Evolutionary conservation across 1,284 basidiomycete genomes (phyloP), one percentile per base, ranked within the genome.

Genomic region (Cutaneotrichosporon mucoides): DNA sequence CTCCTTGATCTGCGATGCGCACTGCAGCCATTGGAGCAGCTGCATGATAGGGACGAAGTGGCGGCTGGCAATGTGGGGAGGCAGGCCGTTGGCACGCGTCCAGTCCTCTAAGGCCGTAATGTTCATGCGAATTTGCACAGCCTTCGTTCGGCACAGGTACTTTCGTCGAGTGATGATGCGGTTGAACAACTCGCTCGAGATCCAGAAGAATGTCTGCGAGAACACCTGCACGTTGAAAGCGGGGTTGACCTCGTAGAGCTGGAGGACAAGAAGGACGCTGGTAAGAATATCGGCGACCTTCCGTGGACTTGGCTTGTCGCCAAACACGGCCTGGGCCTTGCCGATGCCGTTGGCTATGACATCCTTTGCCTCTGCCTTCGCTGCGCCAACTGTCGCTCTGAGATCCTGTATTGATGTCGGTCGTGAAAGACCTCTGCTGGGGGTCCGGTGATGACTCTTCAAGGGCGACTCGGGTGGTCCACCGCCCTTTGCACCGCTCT

Each of bases 121-220:
- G 76, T 97, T 98, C 83, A 94, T 85, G 53, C 86, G 84, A 64
- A 99, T 91, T 74, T 97, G 93, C 60, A 91, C 82, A 1, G 96
- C 94, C 68, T 89, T 85, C 61, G 81, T 91, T 81, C 95, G 85
- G 77, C 95, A 98, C 0, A 98, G 80, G 73, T 92, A 95, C 73
- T 93, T 95, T 78, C 92, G 93, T 55, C 92, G 84, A 3, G 89
- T 90, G 37, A 97, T 79, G 42, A 97, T 84, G 37, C 94, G 87
- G 77, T 99, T 99, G 81, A 98, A 99, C 37, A 92, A 84, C 79
- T 99, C 95, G 76, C 90, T 80, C 11, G 81, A 78, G 57, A 81
- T 73, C 71, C 72, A 73, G 62, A 68, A 73, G 53, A 71, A 67
- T 15, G 96, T 86, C 78, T 99, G 95, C 1, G 92, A 95, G 84